A percentile compares a stretch with the other conserved stretches of the same genome.
These are phyloP conservation scores for Nothophytophthora sp. DNA, from an alignment of 352 stramenopile species.

Conservation along the genomic window DNA sequence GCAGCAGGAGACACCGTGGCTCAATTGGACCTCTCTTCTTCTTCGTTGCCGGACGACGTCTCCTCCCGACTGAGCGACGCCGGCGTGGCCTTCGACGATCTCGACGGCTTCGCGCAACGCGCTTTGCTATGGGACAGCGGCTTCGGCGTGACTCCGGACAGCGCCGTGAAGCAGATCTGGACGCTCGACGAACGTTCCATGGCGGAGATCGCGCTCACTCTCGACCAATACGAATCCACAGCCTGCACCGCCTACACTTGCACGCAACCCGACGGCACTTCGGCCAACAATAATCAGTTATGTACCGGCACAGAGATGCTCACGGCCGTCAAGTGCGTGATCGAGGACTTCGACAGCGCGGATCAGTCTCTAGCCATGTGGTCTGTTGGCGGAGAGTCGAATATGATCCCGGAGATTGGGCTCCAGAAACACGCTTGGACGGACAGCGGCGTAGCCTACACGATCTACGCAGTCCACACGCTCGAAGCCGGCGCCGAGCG, in stretches of 20 bases:
- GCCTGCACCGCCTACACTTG: constrained; percentile 24
- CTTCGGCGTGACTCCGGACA: constrained; percentile 11
- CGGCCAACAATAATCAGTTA: constrained; percentile 7
- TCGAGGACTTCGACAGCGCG: constrained; percentile 18
- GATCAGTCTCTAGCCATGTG: too few relatives aligned
- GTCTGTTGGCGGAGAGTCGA: constrained; percentile 5
- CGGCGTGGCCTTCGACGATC: too few relatives aligned
- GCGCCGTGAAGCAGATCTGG: constrained; percentile 15
- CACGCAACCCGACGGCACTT: constrained; percentile 13
- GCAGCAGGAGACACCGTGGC: constrained; percentile 6
- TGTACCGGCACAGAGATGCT: constrained; percentile 45
- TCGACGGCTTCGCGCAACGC: constrained; percentile 24
- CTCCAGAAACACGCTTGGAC: constrained; percentile 20
- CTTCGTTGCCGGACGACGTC: constrained; percentile 18
- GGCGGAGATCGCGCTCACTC: constrained; percentile 24
- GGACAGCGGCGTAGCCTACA: constrained; percentile 6
- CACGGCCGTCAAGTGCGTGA: constrained; percentile 25
- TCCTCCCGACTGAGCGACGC: constrained; percentile 16
- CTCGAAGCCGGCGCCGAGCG: constrained; percentile 6
- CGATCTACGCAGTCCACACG: constrained; percentile 24
- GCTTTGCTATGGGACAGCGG: constrained; percentile 41
- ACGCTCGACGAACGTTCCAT: constrained; percentile 20
- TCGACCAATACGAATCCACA: constrained; percentile 14
- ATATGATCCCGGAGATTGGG: constrained; percentile 16
- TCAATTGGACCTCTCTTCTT: constrained; percentile 6